phyloP scores from a whole-genome alignment of 441 rosid genomes.

The Populus hybrid region DNA sequence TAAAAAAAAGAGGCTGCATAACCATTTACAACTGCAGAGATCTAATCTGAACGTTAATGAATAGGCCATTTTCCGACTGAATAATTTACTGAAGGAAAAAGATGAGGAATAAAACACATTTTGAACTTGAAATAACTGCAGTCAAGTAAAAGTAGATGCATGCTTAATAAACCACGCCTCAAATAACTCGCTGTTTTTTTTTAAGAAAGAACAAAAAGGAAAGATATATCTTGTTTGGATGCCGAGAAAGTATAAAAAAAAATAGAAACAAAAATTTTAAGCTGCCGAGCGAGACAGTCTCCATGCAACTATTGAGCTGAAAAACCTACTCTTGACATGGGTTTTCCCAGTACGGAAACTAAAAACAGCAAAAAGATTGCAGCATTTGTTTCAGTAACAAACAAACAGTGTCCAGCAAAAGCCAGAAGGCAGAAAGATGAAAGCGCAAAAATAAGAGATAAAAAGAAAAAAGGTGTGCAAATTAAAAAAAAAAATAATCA shows the following conservation, averaged over 20 bases:
- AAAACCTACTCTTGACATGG: not conserved
- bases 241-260: conserved; percentile 20
- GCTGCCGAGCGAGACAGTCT: not conserved
- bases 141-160: not conserved
- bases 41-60: not conserved
- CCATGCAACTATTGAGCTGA: not conserved
- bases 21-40: conserved; percentile 4
- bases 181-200: not conserved
- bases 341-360: not conserved
- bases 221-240: conserved; percentile 7
- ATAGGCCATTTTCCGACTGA: not conserved
- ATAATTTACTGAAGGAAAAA: not conserved
- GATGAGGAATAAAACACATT: not conserved
- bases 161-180: not conserved
- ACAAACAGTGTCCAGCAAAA: conserved; percentile 20
- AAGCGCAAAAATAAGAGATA: not conserved
- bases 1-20: not conserved
- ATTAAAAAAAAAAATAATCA: not conserved
- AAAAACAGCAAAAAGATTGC: not conserved
- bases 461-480: not conserved
- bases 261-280: not conserved
- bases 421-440: not conserved
- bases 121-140: not conserved
- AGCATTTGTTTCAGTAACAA: conserved; percentile 20
- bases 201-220: not conserved